phyloP scores from a whole-genome alignment of 2,329 filamentous ascomycete genomes.

The Pochonia chlamydosporia region DNA sequence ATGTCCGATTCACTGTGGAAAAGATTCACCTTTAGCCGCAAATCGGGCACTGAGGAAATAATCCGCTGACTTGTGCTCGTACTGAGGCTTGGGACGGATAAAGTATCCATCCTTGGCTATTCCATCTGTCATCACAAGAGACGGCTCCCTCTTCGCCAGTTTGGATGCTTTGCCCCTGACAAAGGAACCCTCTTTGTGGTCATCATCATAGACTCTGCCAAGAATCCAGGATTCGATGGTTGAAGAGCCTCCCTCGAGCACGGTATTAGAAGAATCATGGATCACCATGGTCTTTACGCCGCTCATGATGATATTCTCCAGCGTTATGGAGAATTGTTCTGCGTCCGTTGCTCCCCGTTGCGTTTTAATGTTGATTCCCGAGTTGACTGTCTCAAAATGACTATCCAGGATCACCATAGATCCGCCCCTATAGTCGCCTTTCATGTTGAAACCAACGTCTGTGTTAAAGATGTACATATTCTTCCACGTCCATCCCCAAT shows the following conservation, averaged over 20 bases:
- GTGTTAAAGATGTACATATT: slow-evolving; percentile 69
- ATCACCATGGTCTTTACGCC: slow-evolving; percentile 60
- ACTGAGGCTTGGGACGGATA: slow-evolving; percentile 70
- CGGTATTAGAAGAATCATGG: slow-evolving; percentile 46
- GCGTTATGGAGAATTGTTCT: slow-evolving; percentile 52
- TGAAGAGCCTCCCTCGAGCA: slow-evolving; percentile 63
- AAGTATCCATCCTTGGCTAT: slow-evolving; percentile 53
- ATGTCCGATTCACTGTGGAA: not conserved
- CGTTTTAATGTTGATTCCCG: slow-evolving; percentile 61
- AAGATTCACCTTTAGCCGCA: not conserved
- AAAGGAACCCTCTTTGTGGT: not conserved
- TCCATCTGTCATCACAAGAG: slow-evolving; percentile 52
- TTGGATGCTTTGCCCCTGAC: slow-evolving; percentile 36
- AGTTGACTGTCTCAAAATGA: slow-evolving; percentile 65
- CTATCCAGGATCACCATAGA: slow-evolving; percentile 80
- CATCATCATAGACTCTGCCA: slow-evolving; percentile 59
- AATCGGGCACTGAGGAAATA: not conserved
- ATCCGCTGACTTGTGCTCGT: slow-evolving; percentile 40
- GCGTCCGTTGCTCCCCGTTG: slow-evolving; percentile 63
- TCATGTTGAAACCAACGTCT: slow-evolving; percentile 71
- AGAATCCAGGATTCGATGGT: slow-evolving; percentile 71
- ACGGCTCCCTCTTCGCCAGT: slow-evolving; percentile 55
- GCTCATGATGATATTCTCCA: slow-evolving; percentile 85
- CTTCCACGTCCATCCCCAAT: slow-evolving; percentile 82
- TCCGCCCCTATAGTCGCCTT: slow-evolving; percentile 68